Percentiles rank a stretch among this genome's conserved stretches.
Conservation (phyloP, 805 yeast genomes). For the Wickerhamiella australiensis region DNA sequence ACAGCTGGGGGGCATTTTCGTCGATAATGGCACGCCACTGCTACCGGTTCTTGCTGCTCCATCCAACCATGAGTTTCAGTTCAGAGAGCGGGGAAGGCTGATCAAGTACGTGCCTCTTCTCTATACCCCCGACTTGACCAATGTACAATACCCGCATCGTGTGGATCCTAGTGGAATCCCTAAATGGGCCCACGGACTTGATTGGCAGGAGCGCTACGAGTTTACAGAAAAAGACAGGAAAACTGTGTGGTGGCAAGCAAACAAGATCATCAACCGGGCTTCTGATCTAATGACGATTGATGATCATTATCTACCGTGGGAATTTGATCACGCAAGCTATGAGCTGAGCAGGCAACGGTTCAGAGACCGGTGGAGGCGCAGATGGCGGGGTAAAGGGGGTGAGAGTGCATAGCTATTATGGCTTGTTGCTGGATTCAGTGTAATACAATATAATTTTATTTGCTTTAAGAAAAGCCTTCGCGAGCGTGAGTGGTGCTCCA, state of each 20-base stretch:
- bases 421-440: too few species aligned
- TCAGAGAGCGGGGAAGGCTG: slow-evolving; percentile 19
- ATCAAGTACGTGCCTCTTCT: slow-evolving; percentile 46
- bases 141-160: slow-evolving; percentile 22
- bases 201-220: slow-evolving; percentile 40
- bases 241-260: slow-evolving; percentile 26
- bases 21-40: slow-evolving; percentile 34
- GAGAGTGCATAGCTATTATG: too few species aligned
- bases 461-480: too few species aligned
- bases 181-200: slow-evolving; percentile 38
- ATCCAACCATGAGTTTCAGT: slow-evolving; percentile 36
- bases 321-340: slow-evolving; percentile 15
- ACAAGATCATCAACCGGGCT: slow-evolving; percentile 20
- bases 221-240: slow-evolving; percentile 32
- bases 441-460: too few species aligned
- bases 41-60: slow-evolving; percentile 51
- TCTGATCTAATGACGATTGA: slow-evolving; percentile 18
- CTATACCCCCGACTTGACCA: slow-evolving; percentile 38
- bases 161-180: slow-evolving; percentile 7
- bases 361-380: neutral
- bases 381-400: too few species aligned
- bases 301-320: slow-evolving; percentile 20
- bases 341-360: neutral
- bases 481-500: too few species aligned
- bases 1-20: slow-evolving; percentile 53